Evolutionary conservation across 2,329 filamentous ascomycete species (phyloP), one percentile per base, ranked within the genome.

Genomic region (Alternaria gansuensis): DNA sequence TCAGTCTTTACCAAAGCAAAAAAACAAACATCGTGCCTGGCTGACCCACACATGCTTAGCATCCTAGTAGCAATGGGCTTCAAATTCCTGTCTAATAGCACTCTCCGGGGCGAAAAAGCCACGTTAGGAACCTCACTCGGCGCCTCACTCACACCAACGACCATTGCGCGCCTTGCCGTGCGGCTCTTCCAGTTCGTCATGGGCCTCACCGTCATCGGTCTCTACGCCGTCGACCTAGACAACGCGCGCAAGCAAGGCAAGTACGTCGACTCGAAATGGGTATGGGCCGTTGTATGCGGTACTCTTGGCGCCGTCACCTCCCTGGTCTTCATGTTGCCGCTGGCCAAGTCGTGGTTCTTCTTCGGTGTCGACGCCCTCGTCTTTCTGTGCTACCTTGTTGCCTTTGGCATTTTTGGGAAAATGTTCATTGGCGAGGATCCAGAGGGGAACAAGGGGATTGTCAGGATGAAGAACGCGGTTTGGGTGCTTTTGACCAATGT

Each of bases 331-430:
- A 81, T 88, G 53, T 73, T 92, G 8, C 86, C 90, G 5, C 84
- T 87, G 65, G 37, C 74, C 69, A 80, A 82, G 63, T 77, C 72
- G 37, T 79, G 77, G 70, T 79, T 76, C 59, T 79, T 87, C 52
- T 90, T 91, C 72, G 78, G 82, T 50, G 92, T 91, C 88, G 90
- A 93, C 76, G 79, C 83, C 36, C 74, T 94, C 13, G 78, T 96
- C 17, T 91, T 78, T 68, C 82, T 95, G 63, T 84, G 96, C 29
- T 96, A 91, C 89, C 87, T 92, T 59, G 86, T 88, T 2, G 82
- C 95, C 5, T 96, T 96, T 75, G 93, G 92, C 17, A 81, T 95
- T 60, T 97, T 97, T 74, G 93, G 88, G 53, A 87, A 84, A 68
- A 87, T 94, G 83, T 97, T 89, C 81, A 90, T 96, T 73, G 78